Conservation (phyloP, 495 filamentous ascomycete genomes). For the Xanthoparmelia taractica region DNA sequence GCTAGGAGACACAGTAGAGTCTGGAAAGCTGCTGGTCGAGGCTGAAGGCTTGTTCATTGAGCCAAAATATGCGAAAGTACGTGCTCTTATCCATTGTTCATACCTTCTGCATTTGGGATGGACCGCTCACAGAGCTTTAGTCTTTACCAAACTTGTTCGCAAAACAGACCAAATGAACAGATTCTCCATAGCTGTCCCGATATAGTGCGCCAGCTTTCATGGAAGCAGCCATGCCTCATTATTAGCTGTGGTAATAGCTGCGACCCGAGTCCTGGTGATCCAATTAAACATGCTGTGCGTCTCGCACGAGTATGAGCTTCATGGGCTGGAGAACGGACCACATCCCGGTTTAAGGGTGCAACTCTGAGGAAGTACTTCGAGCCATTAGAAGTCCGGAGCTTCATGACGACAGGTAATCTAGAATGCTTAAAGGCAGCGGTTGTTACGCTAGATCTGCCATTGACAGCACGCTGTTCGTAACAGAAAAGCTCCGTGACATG, state of each 20-base stretch:
- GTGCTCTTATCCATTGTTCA: conserved; percentile 26
- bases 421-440: not conserved
- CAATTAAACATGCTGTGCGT: not conserved
- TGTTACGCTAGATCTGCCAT: not conserved
- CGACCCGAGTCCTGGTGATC: not conserved
- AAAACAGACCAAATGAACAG: not conserved
- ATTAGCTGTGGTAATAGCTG: not conserved
- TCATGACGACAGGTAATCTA: not conserved
- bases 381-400: not conserved
- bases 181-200: not conserved
- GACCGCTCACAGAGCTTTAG: not conserved
- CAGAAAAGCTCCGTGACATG: not conserved
- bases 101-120: not conserved
- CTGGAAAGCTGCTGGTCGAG: conserved; percentile 61
- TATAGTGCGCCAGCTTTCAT: not conserved
- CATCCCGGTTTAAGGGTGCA: not conserved
- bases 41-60: conserved; percentile 85
- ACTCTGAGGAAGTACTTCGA: not conserved
- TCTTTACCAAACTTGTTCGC: conserved; percentile 10
- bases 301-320: not conserved
- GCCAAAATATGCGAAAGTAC: conserved; percentile 70
- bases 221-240: not conserved
- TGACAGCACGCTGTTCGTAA: not conserved
- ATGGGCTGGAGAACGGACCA: not conserved
- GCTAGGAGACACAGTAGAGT: conserved; percentile 53